phyloP scores from a whole-genome alignment of 1,284 basidiomycete genomes.

The Cryptococcus jaspeensis region DNA sequence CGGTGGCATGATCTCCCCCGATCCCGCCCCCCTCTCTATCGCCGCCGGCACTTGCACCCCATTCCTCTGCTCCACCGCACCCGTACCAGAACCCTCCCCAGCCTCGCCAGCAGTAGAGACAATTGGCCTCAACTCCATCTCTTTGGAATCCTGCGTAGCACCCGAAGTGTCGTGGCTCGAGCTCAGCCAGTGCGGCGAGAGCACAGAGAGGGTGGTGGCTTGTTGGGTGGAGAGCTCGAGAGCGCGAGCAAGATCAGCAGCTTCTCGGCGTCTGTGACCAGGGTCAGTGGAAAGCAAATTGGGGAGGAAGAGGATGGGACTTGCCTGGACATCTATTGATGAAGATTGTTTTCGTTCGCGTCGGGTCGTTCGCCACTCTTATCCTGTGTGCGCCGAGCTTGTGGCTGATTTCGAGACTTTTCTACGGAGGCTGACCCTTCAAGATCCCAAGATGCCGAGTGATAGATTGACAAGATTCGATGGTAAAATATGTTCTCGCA shows the following conservation, averaged over 20 bases:
- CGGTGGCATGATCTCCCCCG: conserved; percentile 19
- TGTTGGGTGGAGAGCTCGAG: conserved; percentile 42
- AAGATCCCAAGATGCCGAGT: not conserved
- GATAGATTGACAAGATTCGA: conserved; percentile 1
- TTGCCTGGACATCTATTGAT: conserved; percentile 15
- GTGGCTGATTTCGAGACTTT: not conserved
- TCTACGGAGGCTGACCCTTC: no score
- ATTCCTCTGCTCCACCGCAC: not conserved
- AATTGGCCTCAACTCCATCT: conserved; percentile 32
- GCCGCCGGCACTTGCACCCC: not conserved
- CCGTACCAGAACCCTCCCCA: not conserved
- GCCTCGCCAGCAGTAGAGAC: not conserved
- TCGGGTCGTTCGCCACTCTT: not conserved
- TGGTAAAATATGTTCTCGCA: not conserved
- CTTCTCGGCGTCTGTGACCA: conserved; percentile 36
- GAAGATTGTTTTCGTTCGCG: not conserved
- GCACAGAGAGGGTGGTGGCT: conserved; percentile 11
- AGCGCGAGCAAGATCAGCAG: conserved; percentile 39
- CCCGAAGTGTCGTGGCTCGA: conserved; percentile 6
- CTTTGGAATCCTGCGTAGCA: conserved; percentile 34
- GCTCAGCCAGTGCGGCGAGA: conserved; percentile 25
- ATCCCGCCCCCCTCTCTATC: conserved; percentile 4
- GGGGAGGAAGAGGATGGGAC: not conserved
- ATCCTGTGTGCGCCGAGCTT: not conserved
- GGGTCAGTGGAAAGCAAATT: not conserved